Evolutionary conservation across 768 basidiomycete species (phyloP).

Genomic region (Holtermanniella nyarrowii): DNA sequence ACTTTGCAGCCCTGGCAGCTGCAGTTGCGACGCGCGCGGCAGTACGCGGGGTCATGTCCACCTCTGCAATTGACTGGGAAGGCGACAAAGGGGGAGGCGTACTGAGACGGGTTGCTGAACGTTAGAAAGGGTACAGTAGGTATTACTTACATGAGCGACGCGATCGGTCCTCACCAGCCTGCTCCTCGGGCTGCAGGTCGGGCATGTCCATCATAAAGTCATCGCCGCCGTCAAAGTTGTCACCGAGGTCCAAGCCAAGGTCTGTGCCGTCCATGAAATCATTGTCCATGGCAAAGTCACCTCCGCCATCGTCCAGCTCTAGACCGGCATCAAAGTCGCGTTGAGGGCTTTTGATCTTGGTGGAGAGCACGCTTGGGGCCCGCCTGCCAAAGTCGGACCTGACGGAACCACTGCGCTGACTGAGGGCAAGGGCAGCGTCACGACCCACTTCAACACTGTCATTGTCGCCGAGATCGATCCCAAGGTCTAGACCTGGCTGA

Average conservation of each 20-base stretch:
- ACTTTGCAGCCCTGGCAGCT: constrained; percentile 42
- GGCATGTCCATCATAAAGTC: constrained; percentile 46
- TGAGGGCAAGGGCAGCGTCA: constrained; percentile 11
- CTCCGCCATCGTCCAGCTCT: constrained; percentile 5
- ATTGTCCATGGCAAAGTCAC: constrained; percentile 2
- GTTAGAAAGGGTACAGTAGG: too few relatives aligned
- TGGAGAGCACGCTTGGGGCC: not conserved
- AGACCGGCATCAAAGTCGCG: constrained; percentile 5
- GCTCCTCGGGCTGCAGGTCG: constrained; percentile 55
- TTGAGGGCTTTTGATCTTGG: constrained; percentile 11
- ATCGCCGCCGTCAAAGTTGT: constrained; percentile 35
- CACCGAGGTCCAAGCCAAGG: constrained; percentile 53
- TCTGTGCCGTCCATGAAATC: constrained; percentile 44
- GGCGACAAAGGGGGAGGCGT: constrained; percentile 52
- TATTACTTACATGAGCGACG: too few relatives aligned
- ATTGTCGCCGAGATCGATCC: constrained; percentile 20
- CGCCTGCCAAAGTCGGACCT: not conserved
- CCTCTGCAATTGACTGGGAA: constrained; percentile 8
- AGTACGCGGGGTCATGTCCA: constrained; percentile 45
- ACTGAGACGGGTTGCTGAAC: constrained; percentile 64
- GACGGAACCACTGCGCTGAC: constrained; percentile 2
- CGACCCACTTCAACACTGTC: constrained; percentile 20
- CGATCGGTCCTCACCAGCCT: constrained; percentile 53
- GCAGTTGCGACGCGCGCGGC: constrained; percentile 43
- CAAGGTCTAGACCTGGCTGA: constrained; percentile 22